Base-by-base conservation (phyloP, 345 rosid genomes). In the Boechera divaricarpa region DNA sequence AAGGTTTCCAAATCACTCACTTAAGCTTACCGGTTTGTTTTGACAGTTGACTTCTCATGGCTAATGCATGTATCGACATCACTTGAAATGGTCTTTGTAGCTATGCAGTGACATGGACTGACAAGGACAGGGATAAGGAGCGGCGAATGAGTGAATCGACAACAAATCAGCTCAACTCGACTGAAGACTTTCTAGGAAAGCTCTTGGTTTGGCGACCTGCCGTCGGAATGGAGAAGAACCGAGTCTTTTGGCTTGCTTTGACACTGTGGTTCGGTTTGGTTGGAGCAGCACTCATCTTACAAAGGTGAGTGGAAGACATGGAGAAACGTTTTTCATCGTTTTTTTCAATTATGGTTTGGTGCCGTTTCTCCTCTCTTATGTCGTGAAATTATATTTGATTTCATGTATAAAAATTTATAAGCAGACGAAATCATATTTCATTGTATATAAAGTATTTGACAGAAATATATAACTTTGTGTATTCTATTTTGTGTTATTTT, bases 71-170 rank as follows among this genome's bases (percentile, higher is more conserved):
- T 58, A 18, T 28, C 16, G 28, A 10, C 33, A n/a, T 56, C 41
- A 35, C 15, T 32, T 32, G 15, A 11, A 48, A 15, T 57, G n/a
- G 48, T 42, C 3, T 55, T 63, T 63, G 29, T 54, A 92, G 98
- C 83, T 95, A 95, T 81, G 99, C 97, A 32, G 87, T 69, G 75
- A 83, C 95, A 75, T 94, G 98, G 98, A 87, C 78, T 18, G 97
- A 88, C 65, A 94, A 92, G 54, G 64, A 89, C 69, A 87, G 89
- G 76, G 91, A 90, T 78, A 79, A 66, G 81, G 86, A 87, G 53
- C 73, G 80, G 65, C 74, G 75, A 72, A 73, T 73, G 72, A 88
- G 72, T 58, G 83, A 81, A 5, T 78, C 92, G 3, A 85, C 87
- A 55, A 84, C 96, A 38, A 89, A 89, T 79, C 95, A 90, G 83